Evolutionary conservation across 371 early-diverging fungal genomes (phyloP).

Genomic region (Mucor plumbeus): DNA sequence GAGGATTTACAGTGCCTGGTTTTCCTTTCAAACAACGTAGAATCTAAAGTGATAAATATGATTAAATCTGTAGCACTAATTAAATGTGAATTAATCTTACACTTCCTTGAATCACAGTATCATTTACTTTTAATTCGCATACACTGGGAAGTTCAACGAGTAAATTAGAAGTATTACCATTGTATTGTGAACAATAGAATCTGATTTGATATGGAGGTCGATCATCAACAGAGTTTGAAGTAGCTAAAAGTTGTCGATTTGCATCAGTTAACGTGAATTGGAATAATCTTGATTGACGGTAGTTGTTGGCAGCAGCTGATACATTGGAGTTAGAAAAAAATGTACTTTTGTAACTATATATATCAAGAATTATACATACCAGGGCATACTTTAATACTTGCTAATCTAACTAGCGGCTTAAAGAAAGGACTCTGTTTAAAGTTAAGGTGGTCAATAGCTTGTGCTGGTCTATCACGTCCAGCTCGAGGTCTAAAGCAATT

Average conservation of each 20-base stretch:
- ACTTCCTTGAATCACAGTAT: conserved; percentile 40
- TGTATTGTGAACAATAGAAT: conserved; percentile 30
- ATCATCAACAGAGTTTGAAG: conserved; percentile 10
- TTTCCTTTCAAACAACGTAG: conserved; percentile 63
- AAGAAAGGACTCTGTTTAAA: conserved; percentile 49
- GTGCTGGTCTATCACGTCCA: not conserved
- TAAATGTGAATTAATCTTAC: conserved; percentile 36
- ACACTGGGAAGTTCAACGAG: conserved; percentile 51
- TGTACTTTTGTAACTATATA: not conserved
- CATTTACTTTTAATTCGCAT: conserved; percentile 58
- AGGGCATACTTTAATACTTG: conserved; percentile 31
- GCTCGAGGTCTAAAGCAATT: not conserved
- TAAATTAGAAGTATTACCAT: not conserved
- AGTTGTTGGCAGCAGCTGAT: conserved; percentile 22
- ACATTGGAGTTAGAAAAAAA: not conserved
- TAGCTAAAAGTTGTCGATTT: conserved; percentile 11
- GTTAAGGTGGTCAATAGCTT: not conserved
- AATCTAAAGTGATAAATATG: conserved; percentile 34
- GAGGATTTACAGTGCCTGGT: conserved; percentile 68
- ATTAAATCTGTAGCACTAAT: not conserved
- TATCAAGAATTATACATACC: conserved; percentile 25
- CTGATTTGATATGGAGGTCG: conserved; percentile 26
- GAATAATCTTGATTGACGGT: conserved; percentile 16
- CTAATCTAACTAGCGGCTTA: conserved; percentile 29
- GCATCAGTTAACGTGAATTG: conserved; percentile 22